Conservation (phyloP, 305 asterid species). For the Solanum hybrid region DNA sequence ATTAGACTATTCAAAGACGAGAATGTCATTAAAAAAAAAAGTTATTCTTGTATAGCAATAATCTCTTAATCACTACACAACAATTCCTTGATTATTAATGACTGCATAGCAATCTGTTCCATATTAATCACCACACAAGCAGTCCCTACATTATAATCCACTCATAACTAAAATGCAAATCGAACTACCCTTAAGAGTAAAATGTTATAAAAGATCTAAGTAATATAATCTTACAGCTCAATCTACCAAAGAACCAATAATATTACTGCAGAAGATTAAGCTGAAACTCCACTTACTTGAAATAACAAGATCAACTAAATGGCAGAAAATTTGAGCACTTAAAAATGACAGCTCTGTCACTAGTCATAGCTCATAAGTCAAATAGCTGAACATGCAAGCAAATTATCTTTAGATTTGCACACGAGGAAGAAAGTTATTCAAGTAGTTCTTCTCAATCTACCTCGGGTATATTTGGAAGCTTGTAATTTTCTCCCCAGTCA, state of each 20-base stretch:
- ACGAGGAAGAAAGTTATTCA: slow-evolving; percentile 3
- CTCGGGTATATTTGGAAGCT: slow-evolving; percentile 82
- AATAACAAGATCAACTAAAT: not conserved
- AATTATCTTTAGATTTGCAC: slow-evolving; percentile 4
- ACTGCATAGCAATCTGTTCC: not conserved
- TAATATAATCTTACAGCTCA: not conserved
- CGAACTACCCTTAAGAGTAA: not conserved
- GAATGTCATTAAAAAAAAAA: not conserved
- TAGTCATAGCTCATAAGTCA: not conserved
- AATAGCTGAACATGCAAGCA: slow-evolving; percentile 5
- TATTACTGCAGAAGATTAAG: not conserved
- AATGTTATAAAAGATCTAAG: not conserved
- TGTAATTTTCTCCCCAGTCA: slow-evolving; percentile 84
- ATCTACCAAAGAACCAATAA: not conserved
- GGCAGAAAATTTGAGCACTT: not conserved
- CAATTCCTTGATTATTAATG: not conserved
- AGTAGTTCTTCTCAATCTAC: slow-evolving; percentile 33
- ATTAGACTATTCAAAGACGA: not conserved
- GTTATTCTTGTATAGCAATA: not conserved
- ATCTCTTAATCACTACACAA: not conserved
- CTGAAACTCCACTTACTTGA: not conserved
- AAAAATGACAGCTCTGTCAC: not conserved
- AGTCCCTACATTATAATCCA: not conserved
- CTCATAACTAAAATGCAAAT: not conserved
- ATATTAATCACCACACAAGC: not conserved